A percentile compares a stretch with the other conserved stretches of the same genome.
Conservation (phyloP, 305 asterid species). For the Rubia peregrina region DNA sequence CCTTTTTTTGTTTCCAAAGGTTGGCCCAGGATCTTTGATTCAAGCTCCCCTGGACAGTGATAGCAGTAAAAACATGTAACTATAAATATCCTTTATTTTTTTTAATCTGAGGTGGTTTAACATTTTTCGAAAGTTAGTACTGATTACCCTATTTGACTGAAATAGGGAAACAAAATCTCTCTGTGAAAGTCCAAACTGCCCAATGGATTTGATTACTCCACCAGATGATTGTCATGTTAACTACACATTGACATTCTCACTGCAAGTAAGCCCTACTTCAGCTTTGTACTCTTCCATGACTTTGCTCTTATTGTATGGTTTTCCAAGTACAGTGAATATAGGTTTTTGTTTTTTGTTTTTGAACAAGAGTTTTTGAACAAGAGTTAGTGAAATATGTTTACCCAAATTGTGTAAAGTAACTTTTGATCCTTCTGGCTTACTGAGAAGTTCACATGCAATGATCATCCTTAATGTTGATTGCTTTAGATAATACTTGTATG, state of each 20-base stretch:
- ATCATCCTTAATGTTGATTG: neutral
- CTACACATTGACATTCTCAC: conserved; percentile 79
- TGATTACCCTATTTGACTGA: conserved; percentile 19
- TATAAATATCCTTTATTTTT: conserved; percentile 5
- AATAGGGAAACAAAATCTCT: conserved; percentile 79
- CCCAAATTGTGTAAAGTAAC: neutral
- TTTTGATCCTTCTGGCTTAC: neutral
- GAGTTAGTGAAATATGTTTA: neutral
- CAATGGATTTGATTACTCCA: conserved; percentile 80
- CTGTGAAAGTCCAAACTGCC: conserved; percentile 78
- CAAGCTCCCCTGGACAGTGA: conserved; percentile 93
- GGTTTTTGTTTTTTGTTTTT: neutral
- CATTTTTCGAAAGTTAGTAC: conserved; percentile 12
- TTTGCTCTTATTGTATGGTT: neutral
- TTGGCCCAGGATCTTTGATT: conserved; percentile 91
- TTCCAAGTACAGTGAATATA: neutral
- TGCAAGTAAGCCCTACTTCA: conserved; percentile 55
- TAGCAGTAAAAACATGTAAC: conserved; percentile 69
- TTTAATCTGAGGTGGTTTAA: conserved; percentile 13
- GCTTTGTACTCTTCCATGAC: neutral
- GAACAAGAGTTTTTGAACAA: neutral
- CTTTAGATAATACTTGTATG: neutral
- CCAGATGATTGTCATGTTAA: conserved; percentile 99
- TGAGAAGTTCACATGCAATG: neutral
- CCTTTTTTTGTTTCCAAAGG: conserved; percentile 37